These are phyloP conservation scores for Pseudocercospora fijiensis DNA, from an alignment of 2,329 filamentous ascomycete genomes.

Conservation along the genomic window DNA sequence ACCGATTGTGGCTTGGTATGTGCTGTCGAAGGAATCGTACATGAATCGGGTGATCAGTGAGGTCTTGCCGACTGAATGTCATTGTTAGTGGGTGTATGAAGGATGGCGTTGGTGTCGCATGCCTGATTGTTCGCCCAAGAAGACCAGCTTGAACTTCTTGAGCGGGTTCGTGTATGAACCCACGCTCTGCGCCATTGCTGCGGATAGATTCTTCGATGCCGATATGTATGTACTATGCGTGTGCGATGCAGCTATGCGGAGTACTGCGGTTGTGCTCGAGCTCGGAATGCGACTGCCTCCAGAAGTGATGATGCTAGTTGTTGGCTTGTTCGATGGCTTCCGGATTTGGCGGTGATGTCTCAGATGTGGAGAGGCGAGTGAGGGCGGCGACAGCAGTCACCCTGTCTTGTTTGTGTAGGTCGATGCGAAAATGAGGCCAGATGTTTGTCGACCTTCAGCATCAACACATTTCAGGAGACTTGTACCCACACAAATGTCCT, in stretches of 20 bases:
- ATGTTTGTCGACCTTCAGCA: neutral
- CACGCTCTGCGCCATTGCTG: slow-evolving; percentile 74
- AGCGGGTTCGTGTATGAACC: slow-evolving; percentile 97
- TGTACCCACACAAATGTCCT: neutral
- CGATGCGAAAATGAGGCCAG: neutral
- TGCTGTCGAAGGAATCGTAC: slow-evolving; percentile 99
- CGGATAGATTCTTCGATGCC: slow-evolving; percentile 1
- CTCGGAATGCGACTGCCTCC: neutral
- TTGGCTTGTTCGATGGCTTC: neutral
- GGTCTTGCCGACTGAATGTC: slow-evolving; percentile 81
- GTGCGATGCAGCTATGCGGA: slow-evolving; percentile 6
- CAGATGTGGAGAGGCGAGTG: neutral
- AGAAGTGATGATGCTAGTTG: neutral
- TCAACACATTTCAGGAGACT: neutral
- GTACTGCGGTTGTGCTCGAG: neutral
- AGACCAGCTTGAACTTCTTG: slow-evolving; percentile 99
- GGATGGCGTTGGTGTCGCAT: slow-evolving; percentile 44
- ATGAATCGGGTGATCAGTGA: slow-evolving; percentile 99
- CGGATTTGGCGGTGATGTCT: neutral
- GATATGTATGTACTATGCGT: neutral
- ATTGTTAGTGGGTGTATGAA: neutral
- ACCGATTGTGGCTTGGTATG: slow-evolving; percentile 98
- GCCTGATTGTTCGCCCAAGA: slow-evolving; percentile 98
- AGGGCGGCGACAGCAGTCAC: neutral
- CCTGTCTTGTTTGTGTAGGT: neutral